These are phyloP conservation scores for Elsinoe batatas DNA, from an alignment of 2,329 filamentous ascomycete species.

Conservation along the genomic window DNA sequence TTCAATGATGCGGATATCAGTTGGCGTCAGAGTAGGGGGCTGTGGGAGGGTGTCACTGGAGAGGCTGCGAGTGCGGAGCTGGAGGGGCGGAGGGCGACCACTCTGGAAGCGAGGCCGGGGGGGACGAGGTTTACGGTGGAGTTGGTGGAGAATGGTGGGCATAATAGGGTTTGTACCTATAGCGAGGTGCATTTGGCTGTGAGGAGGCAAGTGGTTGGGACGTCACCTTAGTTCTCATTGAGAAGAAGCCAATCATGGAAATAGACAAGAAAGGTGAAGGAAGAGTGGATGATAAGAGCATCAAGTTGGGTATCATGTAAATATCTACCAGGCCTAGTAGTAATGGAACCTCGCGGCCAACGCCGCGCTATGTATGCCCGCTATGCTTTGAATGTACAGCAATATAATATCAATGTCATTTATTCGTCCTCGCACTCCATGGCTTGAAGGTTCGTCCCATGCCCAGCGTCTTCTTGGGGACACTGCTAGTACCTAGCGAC, in stretches of 20 bases:
- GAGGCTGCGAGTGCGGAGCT: not conserved
- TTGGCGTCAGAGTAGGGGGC: not conserved
- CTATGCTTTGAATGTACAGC: not conserved
- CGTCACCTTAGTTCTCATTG: too few species aligned
- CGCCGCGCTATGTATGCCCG: not conserved
- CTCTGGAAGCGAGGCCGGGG: not conserved
- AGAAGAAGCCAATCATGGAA: too few species aligned
- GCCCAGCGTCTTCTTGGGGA: constrained; percentile 40
- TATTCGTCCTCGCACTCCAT: constrained; percentile 31
- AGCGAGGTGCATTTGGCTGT: constrained; percentile 5
- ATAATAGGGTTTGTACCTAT: constrained; percentile 11
- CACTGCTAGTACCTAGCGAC: constrained; percentile 20
- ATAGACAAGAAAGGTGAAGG: too few species aligned
- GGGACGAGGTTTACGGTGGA: constrained; percentile 10
- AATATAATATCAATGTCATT: not conserved
- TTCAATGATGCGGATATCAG: constrained; percentile 9
- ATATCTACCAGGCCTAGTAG: not conserved
- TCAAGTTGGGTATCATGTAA: not conserved
- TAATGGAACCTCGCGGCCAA: not conserved
- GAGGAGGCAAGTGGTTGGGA: not conserved
- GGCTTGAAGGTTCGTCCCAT: constrained; percentile 41
- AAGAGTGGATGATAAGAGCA: too few species aligned
- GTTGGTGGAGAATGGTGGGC: constrained; percentile 4
- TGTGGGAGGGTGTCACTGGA: not conserved
- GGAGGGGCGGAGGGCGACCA: not conserved